Conservation (phyloP, 2,329 filamentous ascomycete species). For the Aureobasidium sp. region DNA sequence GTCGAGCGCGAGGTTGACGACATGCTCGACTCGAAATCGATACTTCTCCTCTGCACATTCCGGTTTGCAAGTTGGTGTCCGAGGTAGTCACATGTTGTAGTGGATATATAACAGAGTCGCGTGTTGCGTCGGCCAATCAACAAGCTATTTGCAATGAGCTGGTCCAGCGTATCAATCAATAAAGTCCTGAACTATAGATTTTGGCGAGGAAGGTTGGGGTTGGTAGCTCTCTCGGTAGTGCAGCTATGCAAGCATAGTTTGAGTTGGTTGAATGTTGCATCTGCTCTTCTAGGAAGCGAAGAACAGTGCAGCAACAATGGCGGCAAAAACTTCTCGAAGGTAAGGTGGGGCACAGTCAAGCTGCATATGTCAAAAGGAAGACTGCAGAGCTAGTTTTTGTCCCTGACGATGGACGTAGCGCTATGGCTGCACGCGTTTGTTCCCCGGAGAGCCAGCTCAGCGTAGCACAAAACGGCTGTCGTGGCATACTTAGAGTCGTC, state of each 20-base stretch:
- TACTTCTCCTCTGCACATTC: background rate
- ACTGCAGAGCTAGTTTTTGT: conserved; percentile 3
- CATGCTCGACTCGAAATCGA: background rate
- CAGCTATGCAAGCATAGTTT: background rate
- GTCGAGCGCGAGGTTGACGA: background rate
- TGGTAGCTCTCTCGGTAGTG: background rate
- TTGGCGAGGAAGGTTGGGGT: background rate
- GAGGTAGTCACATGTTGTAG: background rate
- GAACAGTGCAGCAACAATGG: background rate
- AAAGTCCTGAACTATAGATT: background rate
- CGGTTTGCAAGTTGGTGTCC: background rate
- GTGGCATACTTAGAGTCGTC: conserved; percentile 6
- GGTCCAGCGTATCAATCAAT: background rate
- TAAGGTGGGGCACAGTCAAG: background rate
- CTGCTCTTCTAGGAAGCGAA: background rate
- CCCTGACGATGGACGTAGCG: background rate
- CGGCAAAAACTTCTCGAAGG: background rate
- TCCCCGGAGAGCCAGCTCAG: background rate
- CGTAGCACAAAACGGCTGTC: conserved; percentile 1
- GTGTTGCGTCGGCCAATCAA: background rate
- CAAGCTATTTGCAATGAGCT: background rate
- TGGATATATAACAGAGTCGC: background rate
- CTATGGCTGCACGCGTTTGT: conserved; percentile 4
- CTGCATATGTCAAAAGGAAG: conserved; percentile 6
- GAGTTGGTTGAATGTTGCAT: background rate